A percentile compares a stretch with the other conserved stretches of the same genome.
Evolutionary conservation across 2,329 filamentous ascomycete species (phyloP).

Genomic region (Fusarium guadeloupense): DNA sequence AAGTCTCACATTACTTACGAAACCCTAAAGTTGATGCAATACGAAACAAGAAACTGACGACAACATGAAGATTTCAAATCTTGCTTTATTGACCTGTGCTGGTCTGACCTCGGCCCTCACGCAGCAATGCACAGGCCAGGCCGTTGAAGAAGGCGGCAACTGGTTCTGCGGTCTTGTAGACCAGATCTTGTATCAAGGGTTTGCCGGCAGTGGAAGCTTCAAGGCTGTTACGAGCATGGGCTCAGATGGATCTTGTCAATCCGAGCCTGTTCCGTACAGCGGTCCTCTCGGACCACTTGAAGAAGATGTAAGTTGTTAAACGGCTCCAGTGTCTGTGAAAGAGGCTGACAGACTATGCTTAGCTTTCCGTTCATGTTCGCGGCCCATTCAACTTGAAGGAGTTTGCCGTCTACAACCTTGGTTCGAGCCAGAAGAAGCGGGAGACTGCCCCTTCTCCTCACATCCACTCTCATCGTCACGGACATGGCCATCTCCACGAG

Average conservation of each 20-base stretch:
- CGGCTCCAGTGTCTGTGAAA: neutral
- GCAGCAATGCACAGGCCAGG: conserved; percentile 49
- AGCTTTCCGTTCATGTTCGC: conserved; percentile 78
- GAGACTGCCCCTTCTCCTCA: conserved; percentile 39
- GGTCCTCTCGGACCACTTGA: conserved; percentile 73
- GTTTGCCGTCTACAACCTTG: conserved; percentile 74
- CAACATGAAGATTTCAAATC: conserved; percentile 47
- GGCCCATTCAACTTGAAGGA: conserved; percentile 74
- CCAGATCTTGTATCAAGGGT: conserved; percentile 73
- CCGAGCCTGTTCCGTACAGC: conserved; percentile 60
- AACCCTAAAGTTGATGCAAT: neutral
- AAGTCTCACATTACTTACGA: conserved; percentile 4
- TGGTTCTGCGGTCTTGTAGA: conserved; percentile 72
- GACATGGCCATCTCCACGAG: conserved; percentile 62
- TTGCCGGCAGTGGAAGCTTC: conserved; percentile 70
- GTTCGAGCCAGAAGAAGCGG: conserved; percentile 46
- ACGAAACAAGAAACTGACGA: neutral
- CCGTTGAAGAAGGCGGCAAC: conserved; percentile 61
- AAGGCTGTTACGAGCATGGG: conserved; percentile 71
- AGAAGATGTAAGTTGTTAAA: conserved; percentile 67
- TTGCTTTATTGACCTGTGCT: conserved; percentile 43
- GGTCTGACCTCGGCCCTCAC: conserved; percentile 45
- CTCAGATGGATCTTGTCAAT: conserved; percentile 62
- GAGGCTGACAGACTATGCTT: neutral
- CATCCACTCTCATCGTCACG: conserved; percentile 49